phyloP scores from a whole-genome alignment of 805 yeast species.

The Yamadazyma nakazawae region DNA sequence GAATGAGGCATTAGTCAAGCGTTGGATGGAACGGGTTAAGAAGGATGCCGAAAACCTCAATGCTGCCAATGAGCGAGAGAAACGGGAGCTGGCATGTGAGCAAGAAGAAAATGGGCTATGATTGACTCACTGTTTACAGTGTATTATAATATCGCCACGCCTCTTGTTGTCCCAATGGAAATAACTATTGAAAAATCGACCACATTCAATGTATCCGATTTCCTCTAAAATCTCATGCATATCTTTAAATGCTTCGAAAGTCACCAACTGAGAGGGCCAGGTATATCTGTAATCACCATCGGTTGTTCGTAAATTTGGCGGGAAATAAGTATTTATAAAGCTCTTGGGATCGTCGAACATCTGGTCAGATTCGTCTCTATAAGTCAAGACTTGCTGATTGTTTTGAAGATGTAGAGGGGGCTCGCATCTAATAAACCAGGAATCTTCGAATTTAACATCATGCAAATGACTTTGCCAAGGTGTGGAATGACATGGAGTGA shows the following conservation, averaged over 20 bases:
- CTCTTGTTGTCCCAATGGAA: constrained; percentile 87
- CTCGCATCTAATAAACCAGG: constrained; percentile 86
- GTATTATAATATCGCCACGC: constrained; percentile 72
- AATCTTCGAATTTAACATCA: constrained; percentile 39
- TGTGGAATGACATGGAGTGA: constrained; percentile 96
- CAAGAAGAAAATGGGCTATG: not conserved
- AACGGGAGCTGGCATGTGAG: not conserved
- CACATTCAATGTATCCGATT: constrained; percentile 43
- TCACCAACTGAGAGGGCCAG: constrained; percentile 74
- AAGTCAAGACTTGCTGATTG: constrained; percentile 31
- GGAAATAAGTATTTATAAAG: constrained; percentile 58
- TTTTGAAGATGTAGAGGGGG: constrained; percentile 64
- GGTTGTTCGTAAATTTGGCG: constrained; percentile 20
- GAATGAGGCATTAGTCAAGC: constrained; percentile 45
- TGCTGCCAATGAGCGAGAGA: constrained; percentile 35
- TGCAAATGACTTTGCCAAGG: constrained; percentile 91
- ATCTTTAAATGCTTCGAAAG: constrained; percentile 63
- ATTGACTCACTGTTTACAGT: constrained; percentile 22
- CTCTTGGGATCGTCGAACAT: constrained; percentile 64
- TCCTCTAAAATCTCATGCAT: constrained; percentile 35
- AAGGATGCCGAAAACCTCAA: constrained; percentile 61
- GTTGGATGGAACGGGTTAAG: constrained; percentile 44
- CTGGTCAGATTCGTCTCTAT: constrained; percentile 83
- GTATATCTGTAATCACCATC: constrained; percentile 1
- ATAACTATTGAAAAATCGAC: constrained; percentile 69